Evolutionary conservation across 805 yeast genomes (phyloP).

Genomic region (Candida quercuum): DNA sequence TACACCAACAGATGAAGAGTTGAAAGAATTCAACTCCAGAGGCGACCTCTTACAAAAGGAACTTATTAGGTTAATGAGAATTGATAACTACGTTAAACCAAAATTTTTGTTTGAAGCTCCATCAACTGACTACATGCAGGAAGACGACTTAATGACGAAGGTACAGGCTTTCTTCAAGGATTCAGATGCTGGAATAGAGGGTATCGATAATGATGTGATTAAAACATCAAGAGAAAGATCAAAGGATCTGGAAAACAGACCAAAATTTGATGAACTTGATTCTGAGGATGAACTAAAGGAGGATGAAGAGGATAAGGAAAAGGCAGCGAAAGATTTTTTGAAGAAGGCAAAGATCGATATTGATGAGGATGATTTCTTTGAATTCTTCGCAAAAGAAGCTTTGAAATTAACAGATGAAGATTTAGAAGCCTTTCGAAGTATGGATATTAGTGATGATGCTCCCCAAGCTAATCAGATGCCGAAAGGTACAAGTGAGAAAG

Average conservation of each 20-base stretch:
- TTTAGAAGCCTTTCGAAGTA: conserved; percentile 31
- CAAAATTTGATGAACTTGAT: background rate
- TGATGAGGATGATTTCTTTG: conserved; percentile 68
- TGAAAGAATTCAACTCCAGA: conserved; percentile 8
- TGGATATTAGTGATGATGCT: conserved; percentile 1
- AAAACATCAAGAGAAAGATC: background rate
- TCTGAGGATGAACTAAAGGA: conserved; percentile 1
- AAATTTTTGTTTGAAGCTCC: conserved; percentile 10
- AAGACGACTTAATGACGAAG: conserved; percentile 22
- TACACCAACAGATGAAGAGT: conserved; percentile 12
- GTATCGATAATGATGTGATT: conserved; percentile 13
- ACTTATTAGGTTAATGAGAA: conserved; percentile 17
- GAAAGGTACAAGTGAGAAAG: conserved; percentile 13
- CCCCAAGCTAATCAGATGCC: background rate
- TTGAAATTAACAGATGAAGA: conserved; percentile 42
- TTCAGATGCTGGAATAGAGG: conserved; percentile 19
- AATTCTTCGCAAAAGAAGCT: conserved; percentile 53
- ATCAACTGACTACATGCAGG: conserved; percentile 5
- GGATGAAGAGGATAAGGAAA: conserved; percentile 20
- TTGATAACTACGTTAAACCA: conserved; percentile 18
- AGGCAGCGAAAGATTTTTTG: conserved; percentile 25
- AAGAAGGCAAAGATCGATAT: conserved; percentile 36
- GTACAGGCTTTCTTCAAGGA: conserved; percentile 22
- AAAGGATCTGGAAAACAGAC: background rate
- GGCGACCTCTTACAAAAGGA: conserved; percentile 26